Evolutionary conservation across 2,329 filamentous ascomycete species (phyloP).

Genomic region (Ceratocystiopsis sp.): DNA sequence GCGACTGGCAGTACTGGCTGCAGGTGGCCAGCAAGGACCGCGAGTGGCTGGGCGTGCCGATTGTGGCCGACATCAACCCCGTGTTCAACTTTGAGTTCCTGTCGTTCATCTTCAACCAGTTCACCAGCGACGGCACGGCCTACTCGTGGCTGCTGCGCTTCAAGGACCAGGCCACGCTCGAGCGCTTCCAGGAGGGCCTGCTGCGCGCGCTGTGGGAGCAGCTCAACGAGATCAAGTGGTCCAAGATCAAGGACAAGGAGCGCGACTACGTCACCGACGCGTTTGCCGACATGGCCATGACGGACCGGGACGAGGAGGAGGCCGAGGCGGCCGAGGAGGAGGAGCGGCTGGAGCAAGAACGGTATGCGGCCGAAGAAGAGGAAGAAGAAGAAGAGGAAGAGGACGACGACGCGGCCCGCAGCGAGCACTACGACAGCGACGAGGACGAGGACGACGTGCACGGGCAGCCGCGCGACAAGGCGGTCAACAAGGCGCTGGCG

Average conservation of each 20-base stretch:
- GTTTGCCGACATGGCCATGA: constrained; percentile 87
- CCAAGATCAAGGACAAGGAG: constrained; percentile 79
- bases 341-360: constrained; percentile 23
- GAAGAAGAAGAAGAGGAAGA: constrained; percentile 36
- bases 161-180: constrained; percentile 62
- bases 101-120: constrained; percentile 99
- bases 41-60: constrained; percentile 73
- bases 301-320: constrained; percentile 46
- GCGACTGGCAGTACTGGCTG: constrained; percentile 90
- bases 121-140: constrained; percentile 69
- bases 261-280: constrained; percentile 89
- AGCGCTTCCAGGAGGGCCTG: constrained; percentile 80
- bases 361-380: constrained; percentile 15
- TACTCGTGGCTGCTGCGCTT: constrained; percentile 94
- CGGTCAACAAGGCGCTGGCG: constrained; percentile 84
- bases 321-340: constrained; percentile 19
- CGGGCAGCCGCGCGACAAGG: constrained; percentile 46
- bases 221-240: constrained; percentile 86
- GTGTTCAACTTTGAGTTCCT: constrained; percentile 98
- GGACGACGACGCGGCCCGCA: constrained; percentile 37
- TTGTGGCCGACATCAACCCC: constrained; percentile 84
- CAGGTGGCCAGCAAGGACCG: constrained; percentile 61
- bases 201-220: constrained; percentile 97
- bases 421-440: constrained; percentile 40
- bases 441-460: constrained; percentile 68